phyloP scores from a whole-genome alignment of 352 stramenopile genomes.

The Phytophthora pisi region DNA sequence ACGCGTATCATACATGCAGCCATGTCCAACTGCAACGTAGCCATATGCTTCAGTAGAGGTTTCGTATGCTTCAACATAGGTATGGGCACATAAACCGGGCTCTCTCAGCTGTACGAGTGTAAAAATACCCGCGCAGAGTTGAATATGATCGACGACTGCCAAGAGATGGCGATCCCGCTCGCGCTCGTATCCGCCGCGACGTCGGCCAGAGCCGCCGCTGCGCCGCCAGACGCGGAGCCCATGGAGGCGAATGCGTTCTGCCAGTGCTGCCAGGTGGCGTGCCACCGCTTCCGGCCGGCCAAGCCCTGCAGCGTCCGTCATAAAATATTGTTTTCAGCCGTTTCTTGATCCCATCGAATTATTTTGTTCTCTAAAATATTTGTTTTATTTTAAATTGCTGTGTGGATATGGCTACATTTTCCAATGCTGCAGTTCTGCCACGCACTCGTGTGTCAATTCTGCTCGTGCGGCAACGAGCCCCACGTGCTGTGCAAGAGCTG shows the following conservation, averaged over 20 bases:
- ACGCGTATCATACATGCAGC: background rate
- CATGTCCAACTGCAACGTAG: slow-evolving; percentile 10
- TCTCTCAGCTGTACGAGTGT: slow-evolving; percentile 8
- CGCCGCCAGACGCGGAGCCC: slow-evolving; percentile 2
- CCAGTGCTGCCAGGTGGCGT: slow-evolving; percentile 48
- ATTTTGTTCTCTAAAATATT: slow-evolving; percentile 9
- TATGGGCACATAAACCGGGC: background rate
- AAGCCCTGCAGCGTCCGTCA: slow-evolving; percentile 48
- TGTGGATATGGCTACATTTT: slow-evolving; percentile 8
- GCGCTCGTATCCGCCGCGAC: slow-evolving; percentile 5
- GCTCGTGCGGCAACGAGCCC: slow-evolving; percentile 38
- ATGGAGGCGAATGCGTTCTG: slow-evolving; percentile 29
- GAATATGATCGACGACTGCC: slow-evolving; percentile 27
- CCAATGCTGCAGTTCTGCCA: slow-evolving; percentile 38
- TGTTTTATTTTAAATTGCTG: slow-evolving; percentile 12
- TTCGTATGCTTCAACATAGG: slow-evolving; percentile 20
- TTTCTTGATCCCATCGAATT: slow-evolving; percentile 14
- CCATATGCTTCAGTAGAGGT: background rate
- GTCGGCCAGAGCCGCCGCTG: slow-evolving; percentile 2
- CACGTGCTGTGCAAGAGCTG: slow-evolving; percentile 48
- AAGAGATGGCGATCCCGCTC: slow-evolving; percentile 19
- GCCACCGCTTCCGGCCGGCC: slow-evolving; percentile 45
- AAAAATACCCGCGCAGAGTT: slow-evolving; percentile 23
- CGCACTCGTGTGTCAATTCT: slow-evolving; percentile 49
- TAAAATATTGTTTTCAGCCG: background rate